Base-by-base conservation (phyloP, 176 grass and related monocot species). In the Pontederia crassipes region DNA sequence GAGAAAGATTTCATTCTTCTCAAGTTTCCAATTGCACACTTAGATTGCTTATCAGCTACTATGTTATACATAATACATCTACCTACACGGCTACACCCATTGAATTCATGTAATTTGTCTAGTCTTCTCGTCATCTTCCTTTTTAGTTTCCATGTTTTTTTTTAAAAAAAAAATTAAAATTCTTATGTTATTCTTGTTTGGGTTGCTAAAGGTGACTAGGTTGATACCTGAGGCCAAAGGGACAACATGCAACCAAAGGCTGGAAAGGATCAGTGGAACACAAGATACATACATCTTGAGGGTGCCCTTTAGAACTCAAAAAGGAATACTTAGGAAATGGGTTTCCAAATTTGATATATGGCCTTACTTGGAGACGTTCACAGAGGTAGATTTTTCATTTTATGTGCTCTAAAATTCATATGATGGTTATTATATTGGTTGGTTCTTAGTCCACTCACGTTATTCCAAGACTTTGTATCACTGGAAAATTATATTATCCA, bases 321-420 rank as follows among this genome's bases (percentile, higher is more conserved):
- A 91, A 46, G 92, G 92, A 46, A 60, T 97, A 80, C 58, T 88
- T 8, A 78, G 52, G 67, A 91, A 97, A 83, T 91, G 92, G 92
- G 85, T 97, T 73, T 97, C 92, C 54, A 83, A 83, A 74, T 97
- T 97, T 73, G 92, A 97, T 78, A 84, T 97, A 11, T 91, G 92
- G 87, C 92, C 92, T 56, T 97, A 91, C 68, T 58, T 88, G 74
- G 87, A 97, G 53, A 79, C 55, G 59, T 97, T 91, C 75, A 29
- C 87, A 28, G 81, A 91, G 92, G 92, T 85, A 54, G 14, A 20
- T 13, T 47, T 8, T 45, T 17, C 11, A 52, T 45, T 27, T 32
- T 59, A 53, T 24, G 0, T 52, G 51, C 48, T 20, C 29, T 54
- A 40, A 54, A 53, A 24, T 10, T 14, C 16, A 57, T 28, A 53